Conservation (phyloP, 1,139 yeast species). For the Protomyces arabidopsidicola region DNA sequence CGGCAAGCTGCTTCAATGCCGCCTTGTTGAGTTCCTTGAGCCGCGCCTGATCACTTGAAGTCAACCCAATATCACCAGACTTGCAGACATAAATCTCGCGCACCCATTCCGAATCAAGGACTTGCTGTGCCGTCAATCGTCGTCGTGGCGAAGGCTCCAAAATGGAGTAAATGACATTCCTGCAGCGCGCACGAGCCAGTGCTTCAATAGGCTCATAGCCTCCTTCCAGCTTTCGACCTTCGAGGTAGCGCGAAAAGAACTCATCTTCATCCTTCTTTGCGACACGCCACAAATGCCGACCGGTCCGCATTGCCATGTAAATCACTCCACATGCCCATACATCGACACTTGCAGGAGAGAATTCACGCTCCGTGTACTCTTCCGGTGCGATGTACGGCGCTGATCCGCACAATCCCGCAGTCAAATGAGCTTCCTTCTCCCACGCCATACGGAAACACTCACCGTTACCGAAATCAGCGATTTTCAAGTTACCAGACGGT, state of each 20-base stretch:
- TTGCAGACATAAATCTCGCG: constrained; percentile 75
- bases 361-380: constrained; percentile 67
- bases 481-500: constrained; percentile 71
- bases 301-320: constrained; percentile 97
- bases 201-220: constrained; percentile 90
- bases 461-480: constrained; percentile 93
- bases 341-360: constrained; percentile 88
- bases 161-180: constrained; percentile 87
- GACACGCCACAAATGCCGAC: constrained; percentile 84
- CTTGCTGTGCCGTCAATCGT: constrained; percentile 81
- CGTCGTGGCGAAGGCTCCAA: constrained; percentile 83
- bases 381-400: constrained; percentile 97
- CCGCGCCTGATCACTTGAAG: background rate
- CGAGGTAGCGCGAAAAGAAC: constrained; percentile 66
- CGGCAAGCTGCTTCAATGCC: background rate
- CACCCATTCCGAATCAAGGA: constrained; percentile 93
- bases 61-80: constrained; percentile 49
- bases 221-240: constrained; percentile 67
- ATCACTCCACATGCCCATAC: constrained; percentile 97
- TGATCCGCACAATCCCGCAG: constrained; percentile 85
- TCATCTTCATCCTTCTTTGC: constrained; percentile 73
- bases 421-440: constrained; percentile 79
- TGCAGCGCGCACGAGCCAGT: constrained; percentile 52
- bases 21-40: background rate
- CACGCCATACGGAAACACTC: constrained; percentile 97